Percentiles rank a stretch among this genome's conserved stretches.
phyloP scores from a whole-genome alignment of 306 rosid genomes.

The Coriaria nepalensis region DNA sequence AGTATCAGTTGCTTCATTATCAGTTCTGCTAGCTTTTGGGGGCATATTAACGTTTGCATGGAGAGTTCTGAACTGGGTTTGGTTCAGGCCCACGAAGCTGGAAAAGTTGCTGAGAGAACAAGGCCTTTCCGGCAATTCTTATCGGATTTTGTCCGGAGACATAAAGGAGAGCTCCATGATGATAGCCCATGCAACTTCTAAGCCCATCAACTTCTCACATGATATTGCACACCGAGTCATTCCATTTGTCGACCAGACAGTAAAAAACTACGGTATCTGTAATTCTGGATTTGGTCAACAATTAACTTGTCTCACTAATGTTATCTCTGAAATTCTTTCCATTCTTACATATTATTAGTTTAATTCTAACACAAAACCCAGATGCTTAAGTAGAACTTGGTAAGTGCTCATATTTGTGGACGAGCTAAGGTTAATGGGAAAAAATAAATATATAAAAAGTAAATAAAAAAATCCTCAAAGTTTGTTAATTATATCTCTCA shows the following conservation, averaged over 20 bases:
- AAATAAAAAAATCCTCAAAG: too few species aligned
- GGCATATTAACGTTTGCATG: constrained; percentile 6
- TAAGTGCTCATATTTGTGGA: too few species aligned
- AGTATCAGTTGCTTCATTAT: constrained; percentile 22
- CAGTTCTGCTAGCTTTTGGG: constrained; percentile 6
- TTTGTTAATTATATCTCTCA: too few species aligned
- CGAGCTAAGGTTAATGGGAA: too few species aligned
- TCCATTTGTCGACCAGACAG: neutral
- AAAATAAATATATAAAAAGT: too few species aligned
- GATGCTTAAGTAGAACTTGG: too few species aligned
- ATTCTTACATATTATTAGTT: too few species aligned
- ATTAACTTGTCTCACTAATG: too few species aligned
- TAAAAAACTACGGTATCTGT: constrained; percentile 8
- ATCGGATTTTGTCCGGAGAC: constrained; percentile 9
- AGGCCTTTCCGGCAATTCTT: constrained; percentile 15
- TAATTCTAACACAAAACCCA: too few species aligned
- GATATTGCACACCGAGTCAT: constrained; percentile 8
- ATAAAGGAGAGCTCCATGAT: constrained; percentile 1
- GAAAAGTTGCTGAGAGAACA: constrained; percentile 13
- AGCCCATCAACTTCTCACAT: constrained; percentile 10
- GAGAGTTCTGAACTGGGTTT: constrained; percentile 16
- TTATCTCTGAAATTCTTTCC: too few species aligned
- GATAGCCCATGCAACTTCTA: constrained; percentile 3
- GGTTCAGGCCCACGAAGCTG: constrained; percentile 15
- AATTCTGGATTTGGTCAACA: neutral